phyloP scores from a whole-genome alignment of 768 basidiomycete species.

The Phallus indusiatus region DNA sequence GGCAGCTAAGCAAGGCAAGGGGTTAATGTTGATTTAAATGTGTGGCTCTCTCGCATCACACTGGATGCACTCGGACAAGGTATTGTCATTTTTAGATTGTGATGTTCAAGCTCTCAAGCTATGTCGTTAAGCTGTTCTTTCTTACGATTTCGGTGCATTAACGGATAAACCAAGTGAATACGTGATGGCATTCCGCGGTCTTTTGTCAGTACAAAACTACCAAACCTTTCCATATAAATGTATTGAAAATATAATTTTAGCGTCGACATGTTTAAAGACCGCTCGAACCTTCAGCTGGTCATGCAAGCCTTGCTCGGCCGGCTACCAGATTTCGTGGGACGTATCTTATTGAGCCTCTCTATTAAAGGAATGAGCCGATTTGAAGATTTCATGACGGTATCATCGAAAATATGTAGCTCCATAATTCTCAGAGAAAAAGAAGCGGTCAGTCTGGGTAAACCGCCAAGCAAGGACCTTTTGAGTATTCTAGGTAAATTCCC shows the following conservation, averaged over 20 bases:
- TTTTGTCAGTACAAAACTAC: not conserved
- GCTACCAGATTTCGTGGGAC: not conserved
- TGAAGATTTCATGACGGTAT: not conserved
- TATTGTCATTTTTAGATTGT: not conserved
- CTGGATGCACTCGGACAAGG: slow-evolving; percentile 1
- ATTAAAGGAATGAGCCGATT: not conserved
- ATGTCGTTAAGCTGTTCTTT: not conserved
- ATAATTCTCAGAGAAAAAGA: not conserved
- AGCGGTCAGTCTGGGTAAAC: not conserved
- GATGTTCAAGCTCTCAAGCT: too few relatives aligned
- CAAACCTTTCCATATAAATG: not conserved
- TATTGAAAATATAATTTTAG: not conserved
- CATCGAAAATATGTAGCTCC: not conserved
- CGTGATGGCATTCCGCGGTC: not conserved
- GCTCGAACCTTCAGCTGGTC: not conserved
- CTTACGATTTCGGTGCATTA: not conserved
- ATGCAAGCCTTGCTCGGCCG: not conserved
- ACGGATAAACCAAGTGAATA: not conserved
- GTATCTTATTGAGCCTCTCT: not conserved
- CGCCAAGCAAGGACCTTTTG: not conserved
- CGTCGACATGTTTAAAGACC: not conserved
- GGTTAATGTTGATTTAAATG: not conserved
- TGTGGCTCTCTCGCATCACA: slow-evolving; percentile 2
- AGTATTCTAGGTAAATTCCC: slow-evolving; percentile 1
- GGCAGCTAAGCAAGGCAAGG: not conserved